phyloP scores from a whole-genome alignment of 495 filamentous ascomycete species.

The Achaetomiella virescens region DNA sequence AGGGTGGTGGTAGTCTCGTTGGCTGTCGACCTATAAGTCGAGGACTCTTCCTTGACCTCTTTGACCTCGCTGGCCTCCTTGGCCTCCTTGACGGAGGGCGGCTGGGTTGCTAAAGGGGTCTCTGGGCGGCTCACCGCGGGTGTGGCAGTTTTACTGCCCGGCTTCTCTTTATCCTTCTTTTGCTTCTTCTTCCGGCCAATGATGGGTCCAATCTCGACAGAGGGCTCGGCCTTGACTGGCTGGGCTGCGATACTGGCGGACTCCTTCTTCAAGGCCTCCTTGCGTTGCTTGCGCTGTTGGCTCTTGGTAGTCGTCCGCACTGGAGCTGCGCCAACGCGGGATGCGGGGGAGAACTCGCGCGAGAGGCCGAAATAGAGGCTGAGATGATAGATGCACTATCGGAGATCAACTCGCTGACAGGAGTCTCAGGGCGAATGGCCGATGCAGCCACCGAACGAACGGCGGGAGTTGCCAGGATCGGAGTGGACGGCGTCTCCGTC shows the following conservation, averaged over 20 bases:
- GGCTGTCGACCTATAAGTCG: conserved; percentile 28
- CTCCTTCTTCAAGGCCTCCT: conserved; percentile 60
- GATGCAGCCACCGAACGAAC: conserved; percentile 39
- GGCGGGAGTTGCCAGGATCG: conserved; percentile 21
- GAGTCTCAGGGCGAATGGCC: conserved; percentile 66
- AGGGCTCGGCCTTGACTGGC: conserved; percentile 48
- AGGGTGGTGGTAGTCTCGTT: conserved; percentile 29
- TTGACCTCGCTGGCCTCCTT: conserved; percentile 31
- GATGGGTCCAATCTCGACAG: conserved; percentile 71
- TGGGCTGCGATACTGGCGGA: conserved; percentile 41
- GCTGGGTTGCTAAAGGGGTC: conserved; percentile 24
- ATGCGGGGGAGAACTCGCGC: conserved; percentile 76
- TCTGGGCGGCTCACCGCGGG: conserved; percentile 35
- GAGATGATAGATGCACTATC: conserved; percentile 74
- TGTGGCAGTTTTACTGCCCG: conserved; percentile 21
- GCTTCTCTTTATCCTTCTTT: conserved; percentile 59
- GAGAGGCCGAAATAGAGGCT: conserved; percentile 63
- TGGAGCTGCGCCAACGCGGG: conserved; percentile 69
- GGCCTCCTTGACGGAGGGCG: conserved; percentile 26
- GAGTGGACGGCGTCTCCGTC: conserved; percentile 49
- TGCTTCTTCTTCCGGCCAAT: conserved; percentile 86
- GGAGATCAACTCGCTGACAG: conserved; percentile 66
- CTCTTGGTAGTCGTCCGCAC: conserved; percentile 80
- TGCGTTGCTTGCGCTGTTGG: conserved; percentile 81
- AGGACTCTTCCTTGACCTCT: conserved; percentile 27